Evolutionary conservation across 495 filamentous ascomycete species (phyloP).

Genomic region (Articulospora tetracladia): DNA sequence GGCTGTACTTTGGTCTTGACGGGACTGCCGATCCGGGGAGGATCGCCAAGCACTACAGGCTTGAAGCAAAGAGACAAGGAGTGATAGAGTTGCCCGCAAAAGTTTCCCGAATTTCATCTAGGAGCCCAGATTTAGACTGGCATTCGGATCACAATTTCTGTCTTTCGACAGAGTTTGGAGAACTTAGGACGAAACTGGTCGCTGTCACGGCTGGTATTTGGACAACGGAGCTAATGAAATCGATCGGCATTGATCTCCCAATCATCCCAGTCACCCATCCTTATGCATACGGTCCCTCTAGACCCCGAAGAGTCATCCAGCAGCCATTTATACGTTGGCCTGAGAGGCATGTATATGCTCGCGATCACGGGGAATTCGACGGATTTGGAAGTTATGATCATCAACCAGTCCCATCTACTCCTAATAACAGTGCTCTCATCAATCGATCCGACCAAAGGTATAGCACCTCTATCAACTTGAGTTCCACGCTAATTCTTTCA

Average conservation of each 20-base stretch:
- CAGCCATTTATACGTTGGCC: slow-evolving; percentile 1
- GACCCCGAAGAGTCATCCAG: not conserved
- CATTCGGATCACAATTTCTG: not conserved
- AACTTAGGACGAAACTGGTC: not conserved
- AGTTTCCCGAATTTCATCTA: not conserved
- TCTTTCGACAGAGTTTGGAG: not conserved
- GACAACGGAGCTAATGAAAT: not conserved
- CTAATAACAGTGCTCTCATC: not conserved
- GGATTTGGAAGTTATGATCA: slow-evolving; percentile 2
- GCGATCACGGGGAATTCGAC: not conserved
- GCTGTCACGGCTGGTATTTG: not conserved
- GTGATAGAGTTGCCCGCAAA: not conserved
- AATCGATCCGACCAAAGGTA: not conserved
- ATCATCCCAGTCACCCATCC: not conserved
- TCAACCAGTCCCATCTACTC: not conserved
- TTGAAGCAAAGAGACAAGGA: not conserved
- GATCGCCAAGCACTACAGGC: not conserved
- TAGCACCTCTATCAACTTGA: not conserved
- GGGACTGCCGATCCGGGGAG: not conserved
- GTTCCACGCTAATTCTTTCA: not conserved
- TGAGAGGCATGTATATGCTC: not conserved
- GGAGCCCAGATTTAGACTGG: too few species aligned
- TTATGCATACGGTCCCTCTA: not conserved
- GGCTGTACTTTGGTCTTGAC: not conserved
- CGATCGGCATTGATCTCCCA: not conserved